Evolutionary conservation across 768 basidiomycete species (phyloP).

Genomic region (Termitomyces sp.): DNA sequence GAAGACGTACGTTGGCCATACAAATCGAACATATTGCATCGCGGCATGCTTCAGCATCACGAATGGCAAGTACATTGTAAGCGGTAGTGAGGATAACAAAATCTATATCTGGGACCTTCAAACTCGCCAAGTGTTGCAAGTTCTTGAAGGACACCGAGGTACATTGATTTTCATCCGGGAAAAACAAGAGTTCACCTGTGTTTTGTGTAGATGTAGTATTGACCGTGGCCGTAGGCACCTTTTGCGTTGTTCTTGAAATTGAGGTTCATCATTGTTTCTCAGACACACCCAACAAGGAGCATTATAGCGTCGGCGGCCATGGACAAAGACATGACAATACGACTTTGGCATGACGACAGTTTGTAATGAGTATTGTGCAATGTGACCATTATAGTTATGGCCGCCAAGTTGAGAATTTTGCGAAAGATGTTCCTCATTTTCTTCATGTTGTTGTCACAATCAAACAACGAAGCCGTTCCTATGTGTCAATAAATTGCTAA

Average conservation of each 20-base stretch:
- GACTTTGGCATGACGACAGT: constrained; percentile 65
- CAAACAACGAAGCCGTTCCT: neutral
- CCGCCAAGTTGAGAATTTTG: neutral
- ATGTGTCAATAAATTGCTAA: too few relatives aligned
- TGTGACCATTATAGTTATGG: neutral
- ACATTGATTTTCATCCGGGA: constrained; percentile 1
- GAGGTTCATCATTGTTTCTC: neutral
- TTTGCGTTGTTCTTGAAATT: constrained; percentile 2
- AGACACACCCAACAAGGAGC: constrained; percentile 72
- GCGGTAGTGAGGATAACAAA: constrained; percentile 88
- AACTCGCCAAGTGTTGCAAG: constrained; percentile 67
- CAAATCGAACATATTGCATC: constrained; percentile 81
- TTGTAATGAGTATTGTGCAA: neutral
- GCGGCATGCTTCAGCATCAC: constrained; percentile 60
- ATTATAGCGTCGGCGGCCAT: constrained; percentile 87
- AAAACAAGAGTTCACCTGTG: neutral
- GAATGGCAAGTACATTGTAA: constrained; percentile 65
- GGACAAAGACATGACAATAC: constrained; percentile 84
- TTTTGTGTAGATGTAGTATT: constrained; percentile 53
- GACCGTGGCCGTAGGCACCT: constrained; percentile 59
- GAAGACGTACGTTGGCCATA: constrained; percentile 88
- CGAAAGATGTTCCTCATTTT: neutral
- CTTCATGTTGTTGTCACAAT: neutral
- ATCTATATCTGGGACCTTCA: constrained; percentile 90
- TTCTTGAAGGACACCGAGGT: constrained; percentile 81